phyloP scores from a whole-genome alignment of 2,329 filamentous ascomycete species.

The Verticillium tricorpus region DNA sequence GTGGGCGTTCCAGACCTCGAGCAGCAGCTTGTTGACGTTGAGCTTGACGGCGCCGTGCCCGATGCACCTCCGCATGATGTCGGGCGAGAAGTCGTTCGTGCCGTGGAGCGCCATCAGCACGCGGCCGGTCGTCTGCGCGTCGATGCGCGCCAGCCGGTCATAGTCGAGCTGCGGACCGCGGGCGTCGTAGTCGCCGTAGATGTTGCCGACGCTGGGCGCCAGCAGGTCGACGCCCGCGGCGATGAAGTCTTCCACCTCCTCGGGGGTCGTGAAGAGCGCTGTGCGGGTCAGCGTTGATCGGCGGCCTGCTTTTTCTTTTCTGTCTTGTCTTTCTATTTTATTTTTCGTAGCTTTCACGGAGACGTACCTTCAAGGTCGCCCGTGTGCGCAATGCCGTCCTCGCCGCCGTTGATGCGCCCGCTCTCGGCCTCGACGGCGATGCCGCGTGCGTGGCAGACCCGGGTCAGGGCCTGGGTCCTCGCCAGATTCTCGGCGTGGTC shows the following conservation, averaged over 20 bases:
- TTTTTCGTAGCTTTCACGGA: neutral
- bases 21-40: conserved; percentile 47
- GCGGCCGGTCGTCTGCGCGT: conserved; percentile 35
- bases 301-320: neutral
- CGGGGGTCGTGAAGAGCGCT: conserved; percentile 54
- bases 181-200: conserved; percentile 69
- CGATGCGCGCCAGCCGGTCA: conserved; percentile 39
- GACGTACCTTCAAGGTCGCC: conserved; percentile 36
- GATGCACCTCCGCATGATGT: conserved; percentile 40
- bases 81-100: conserved; percentile 41
- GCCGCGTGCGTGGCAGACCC: conserved; percentile 56
- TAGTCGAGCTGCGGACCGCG: conserved; percentile 58
- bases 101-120: conserved; percentile 44
- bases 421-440: conserved; percentile 68
- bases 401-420: conserved; percentile 58
- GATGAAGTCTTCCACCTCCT: conserved; percentile 67
- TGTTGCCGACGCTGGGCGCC: conserved; percentile 71
- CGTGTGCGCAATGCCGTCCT: conserved; percentile 64
- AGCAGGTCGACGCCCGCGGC: conserved; percentile 69
- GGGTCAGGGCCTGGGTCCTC: conserved; percentile 55
- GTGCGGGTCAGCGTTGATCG: neutral
- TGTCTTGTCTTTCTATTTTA: too few species aligned
- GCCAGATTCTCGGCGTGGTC: conserved; percentile 66
- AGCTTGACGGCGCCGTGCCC: conserved; percentile 40
- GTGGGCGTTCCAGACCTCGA: conserved; percentile 38